Evolutionary conservation across 2,329 filamentous ascomycete genomes (phyloP).

Genomic region (Plenodomus lindquistii): DNA sequence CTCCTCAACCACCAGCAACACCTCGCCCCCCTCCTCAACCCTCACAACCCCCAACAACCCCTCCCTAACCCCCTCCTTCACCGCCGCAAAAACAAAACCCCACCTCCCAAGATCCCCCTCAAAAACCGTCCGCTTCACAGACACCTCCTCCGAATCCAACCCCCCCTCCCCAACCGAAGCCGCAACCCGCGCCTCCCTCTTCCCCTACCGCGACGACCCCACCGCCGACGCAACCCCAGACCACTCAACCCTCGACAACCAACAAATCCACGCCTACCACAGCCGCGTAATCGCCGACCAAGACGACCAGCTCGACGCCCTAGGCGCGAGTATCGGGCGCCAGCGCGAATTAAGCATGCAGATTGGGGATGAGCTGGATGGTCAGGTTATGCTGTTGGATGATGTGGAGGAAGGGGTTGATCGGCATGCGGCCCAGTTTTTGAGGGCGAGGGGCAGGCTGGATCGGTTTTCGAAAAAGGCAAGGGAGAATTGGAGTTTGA

Average conservation of each 20-base stretch:
- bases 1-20: constrained; percentile 43
- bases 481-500: constrained; percentile 85
- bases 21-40: constrained; percentile 37
- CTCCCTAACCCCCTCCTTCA: constrained; percentile 43
- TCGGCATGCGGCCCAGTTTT: constrained; percentile 74
- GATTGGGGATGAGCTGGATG: constrained; percentile 94
- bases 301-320: constrained; percentile 85
- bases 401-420: constrained; percentile 85
- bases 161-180: constrained; percentile 49
- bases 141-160: constrained; percentile 44
- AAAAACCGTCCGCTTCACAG: constrained; percentile 87
- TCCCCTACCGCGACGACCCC: constrained; percentile 75
- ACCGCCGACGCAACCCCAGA: constrained; percentile 50
- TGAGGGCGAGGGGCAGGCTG: constrained; percentile 73
- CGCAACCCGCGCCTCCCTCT: constrained; percentile 59
- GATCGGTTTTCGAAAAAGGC: constrained; percentile 73
- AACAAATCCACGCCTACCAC: constrained; percentile 87
- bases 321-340: constrained; percentile 83
- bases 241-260: constrained; percentile 68
- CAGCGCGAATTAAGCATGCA: constrained; percentile 93
- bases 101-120: constrained; percentile 43
- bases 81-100: constrained; percentile 43
- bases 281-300: constrained; percentile 80
- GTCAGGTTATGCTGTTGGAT: constrained; percentile 85
- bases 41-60: constrained; percentile 51